These are phyloP conservation scores for Gnomoniopsis smithogilvyi DNA, from an alignment of 2,329 filamentous ascomycete species.

Conservation along the genomic window DNA sequence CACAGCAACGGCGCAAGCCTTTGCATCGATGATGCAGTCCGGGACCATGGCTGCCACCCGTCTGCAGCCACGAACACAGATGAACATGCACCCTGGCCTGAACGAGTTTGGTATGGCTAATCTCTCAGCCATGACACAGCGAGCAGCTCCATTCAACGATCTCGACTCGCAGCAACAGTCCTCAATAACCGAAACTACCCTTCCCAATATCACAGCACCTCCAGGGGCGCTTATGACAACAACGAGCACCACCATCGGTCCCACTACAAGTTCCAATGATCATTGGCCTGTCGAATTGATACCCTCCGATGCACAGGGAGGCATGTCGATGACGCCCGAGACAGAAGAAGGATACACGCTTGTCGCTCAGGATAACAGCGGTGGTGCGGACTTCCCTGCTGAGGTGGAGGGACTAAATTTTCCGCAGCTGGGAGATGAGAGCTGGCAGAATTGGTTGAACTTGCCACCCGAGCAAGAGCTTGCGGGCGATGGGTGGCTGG, in stretches of 20 bases:
- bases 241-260: background rate
- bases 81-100: background rate
- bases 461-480: background rate
- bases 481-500: background rate
- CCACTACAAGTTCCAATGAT: background rate
- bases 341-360: background rate
- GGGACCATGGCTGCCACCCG: background rate
- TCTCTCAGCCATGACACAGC: background rate
- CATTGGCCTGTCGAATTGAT: slow-evolving; percentile 2
- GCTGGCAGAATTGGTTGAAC: slow-evolving; percentile 9
- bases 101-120: background rate
- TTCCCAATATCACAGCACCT: background rate
- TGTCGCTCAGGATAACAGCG: background rate
- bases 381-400: background rate
- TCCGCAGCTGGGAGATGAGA: slow-evolving; percentile 1
- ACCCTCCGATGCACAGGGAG: background rate
- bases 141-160: background rate
- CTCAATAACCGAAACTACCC: background rate
- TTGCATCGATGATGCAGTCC: background rate
- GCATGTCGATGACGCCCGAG: background rate
- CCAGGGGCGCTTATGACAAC: background rate
- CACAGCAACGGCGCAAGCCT: background rate
- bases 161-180: background rate
- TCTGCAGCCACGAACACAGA: background rate
- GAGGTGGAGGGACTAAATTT: slow-evolving; percentile 6